phyloP scores from a whole-genome alignment of 1,139 yeast species.

The Yamadazyma dendronema region DNA sequence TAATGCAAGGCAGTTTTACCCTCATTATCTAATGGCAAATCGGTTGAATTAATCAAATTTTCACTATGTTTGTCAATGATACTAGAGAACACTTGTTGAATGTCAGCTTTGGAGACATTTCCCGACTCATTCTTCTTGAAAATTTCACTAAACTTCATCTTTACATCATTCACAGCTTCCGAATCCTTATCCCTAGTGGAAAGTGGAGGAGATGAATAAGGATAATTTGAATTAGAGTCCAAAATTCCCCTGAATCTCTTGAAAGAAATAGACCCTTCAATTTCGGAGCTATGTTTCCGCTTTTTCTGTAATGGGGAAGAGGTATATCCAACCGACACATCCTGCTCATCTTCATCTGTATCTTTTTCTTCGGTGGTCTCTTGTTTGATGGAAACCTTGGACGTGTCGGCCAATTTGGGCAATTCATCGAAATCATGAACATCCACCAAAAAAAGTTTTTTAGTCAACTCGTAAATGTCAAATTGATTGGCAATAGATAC shows the following conservation, averaged over 20 bases:
- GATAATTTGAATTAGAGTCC: constrained; percentile 39
- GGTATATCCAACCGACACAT: not conserved
- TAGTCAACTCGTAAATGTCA: constrained; percentile 41
- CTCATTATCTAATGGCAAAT: constrained; percentile 40
- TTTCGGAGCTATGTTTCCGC: constrained; percentile 2
- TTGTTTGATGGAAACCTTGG: constrained; percentile 1
- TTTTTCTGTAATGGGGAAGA: not conserved
- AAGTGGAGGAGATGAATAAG: constrained; percentile 57
- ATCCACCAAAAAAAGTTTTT: constrained; percentile 41
- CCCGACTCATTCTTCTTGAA: constrained; percentile 43
- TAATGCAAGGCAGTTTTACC: constrained; percentile 50
- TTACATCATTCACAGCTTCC: constrained; percentile 49
- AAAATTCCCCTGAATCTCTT: constrained; percentile 13
- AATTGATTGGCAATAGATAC: constrained; percentile 40
- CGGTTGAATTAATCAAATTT: constrained; percentile 19
- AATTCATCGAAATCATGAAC: constrained; percentile 46
- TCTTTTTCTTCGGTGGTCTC: constrained; percentile 1
- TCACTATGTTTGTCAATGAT: constrained; percentile 13
- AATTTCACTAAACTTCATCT: constrained; percentile 48
- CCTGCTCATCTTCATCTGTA: not conserved
- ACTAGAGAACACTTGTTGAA: constrained; percentile 26
- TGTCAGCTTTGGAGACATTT: constrained; percentile 32
- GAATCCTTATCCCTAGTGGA: constrained; percentile 28
- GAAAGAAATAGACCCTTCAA: constrained; percentile 4
- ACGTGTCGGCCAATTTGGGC: constrained; percentile 22